phyloP scores from a whole-genome alignment of 1,284 basidiomycete species.

The Ganoderma lucidum region DNA sequence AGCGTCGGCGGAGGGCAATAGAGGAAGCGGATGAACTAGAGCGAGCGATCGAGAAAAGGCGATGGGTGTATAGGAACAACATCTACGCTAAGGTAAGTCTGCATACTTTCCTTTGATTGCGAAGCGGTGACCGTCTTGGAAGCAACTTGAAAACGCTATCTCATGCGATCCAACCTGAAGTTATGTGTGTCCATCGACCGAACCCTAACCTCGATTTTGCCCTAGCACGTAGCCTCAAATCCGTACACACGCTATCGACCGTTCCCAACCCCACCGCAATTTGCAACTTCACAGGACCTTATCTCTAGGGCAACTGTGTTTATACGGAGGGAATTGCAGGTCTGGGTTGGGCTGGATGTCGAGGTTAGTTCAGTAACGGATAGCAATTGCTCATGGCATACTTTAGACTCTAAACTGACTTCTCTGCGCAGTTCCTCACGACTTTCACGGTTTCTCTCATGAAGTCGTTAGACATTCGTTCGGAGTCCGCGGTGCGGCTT shows the following conservation, averaged over 20 bases:
- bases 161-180: conserved; percentile 2
- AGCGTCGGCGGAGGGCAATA: conserved; percentile 49
- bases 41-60: conserved; percentile 61
- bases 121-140: not conserved
- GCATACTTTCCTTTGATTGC: not conserved
- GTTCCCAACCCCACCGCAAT: conserved; percentile 82
- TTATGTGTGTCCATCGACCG: conserved; percentile 2
- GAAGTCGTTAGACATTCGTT: conserved; percentile 88
- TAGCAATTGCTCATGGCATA: not conserved
- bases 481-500: conserved; percentile 83
- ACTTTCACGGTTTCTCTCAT: conserved; percentile 86
- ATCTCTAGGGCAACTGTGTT: conserved; percentile 81
- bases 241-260: conserved; percentile 82
- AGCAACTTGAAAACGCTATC: not conserved
- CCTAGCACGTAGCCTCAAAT: conserved; percentile 88
- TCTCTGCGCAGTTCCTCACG: conserved; percentile 64
- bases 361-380: conserved; percentile 60
- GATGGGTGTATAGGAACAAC: conserved; percentile 76
- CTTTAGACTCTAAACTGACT: conserved; percentile 13
- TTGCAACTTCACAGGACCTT: conserved; percentile 74
- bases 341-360: conserved; percentile 85
- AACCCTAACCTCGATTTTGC: conserved; percentile 23
- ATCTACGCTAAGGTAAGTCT: conserved; percentile 81
- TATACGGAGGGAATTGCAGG: conserved; percentile 82
- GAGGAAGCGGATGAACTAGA: conserved; percentile 70